These are phyloP conservation scores for Inosperma sp. DNA, from an alignment of 768 basidiomycete genomes.

Conservation along the genomic window DNA sequence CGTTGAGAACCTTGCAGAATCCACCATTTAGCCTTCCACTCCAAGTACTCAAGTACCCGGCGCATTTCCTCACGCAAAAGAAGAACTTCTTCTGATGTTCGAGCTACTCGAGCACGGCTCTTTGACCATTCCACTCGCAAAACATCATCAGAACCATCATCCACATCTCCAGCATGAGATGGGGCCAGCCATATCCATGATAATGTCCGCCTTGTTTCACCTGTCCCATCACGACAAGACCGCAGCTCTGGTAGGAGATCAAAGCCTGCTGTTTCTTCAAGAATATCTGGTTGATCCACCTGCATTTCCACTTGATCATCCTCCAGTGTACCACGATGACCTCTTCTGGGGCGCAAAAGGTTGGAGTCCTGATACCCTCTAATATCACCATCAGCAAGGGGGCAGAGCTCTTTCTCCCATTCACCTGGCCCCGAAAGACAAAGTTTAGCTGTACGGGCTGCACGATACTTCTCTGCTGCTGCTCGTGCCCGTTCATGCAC, in stretches of 20 bases:
- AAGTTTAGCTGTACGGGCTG: background rate
- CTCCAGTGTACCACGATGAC: background rate
- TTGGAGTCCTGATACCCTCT: slow-evolving; percentile 1
- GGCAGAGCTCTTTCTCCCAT: background rate
- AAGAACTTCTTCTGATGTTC: slow-evolving; percentile 1
- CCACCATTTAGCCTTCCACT: slow-evolving; percentile 1
- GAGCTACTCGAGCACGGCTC: background rate
- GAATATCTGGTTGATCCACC: background rate
- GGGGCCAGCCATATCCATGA: slow-evolving; percentile 4
- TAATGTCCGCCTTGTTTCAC: background rate
- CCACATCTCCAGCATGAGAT: background rate
- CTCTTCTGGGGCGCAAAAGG: background rate
- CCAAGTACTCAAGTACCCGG: background rate
- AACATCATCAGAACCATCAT: background rate
- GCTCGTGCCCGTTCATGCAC: slow-evolving; percentile 1
- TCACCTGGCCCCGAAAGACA: background rate
- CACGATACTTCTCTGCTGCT: background rate
- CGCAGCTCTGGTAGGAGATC: background rate
- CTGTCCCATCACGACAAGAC: background rate
- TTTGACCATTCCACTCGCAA: background rate
- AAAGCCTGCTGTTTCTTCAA: background rate
- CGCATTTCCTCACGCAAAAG: slow-evolving; percentile 6
- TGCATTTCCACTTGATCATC: background rate
- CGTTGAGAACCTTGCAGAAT: background rate
- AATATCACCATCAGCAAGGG: background rate